These are phyloP conservation scores for Phlyctochytrium planicorne DNA, from an alignment of 192 early-diverging fungal species.

Conservation along the genomic window DNA sequence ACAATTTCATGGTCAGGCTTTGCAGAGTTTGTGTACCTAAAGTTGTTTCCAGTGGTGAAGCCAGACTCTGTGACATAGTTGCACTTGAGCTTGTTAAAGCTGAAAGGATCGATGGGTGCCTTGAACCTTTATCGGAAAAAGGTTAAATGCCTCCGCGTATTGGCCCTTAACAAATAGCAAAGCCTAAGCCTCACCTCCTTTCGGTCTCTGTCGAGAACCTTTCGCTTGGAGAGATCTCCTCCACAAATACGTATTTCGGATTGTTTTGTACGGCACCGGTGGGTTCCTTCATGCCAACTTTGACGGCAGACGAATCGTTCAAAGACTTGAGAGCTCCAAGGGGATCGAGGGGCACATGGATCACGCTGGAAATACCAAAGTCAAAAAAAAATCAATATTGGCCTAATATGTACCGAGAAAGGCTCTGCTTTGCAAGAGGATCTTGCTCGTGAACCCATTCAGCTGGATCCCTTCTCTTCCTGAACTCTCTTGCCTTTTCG, in stretches of 20 bases:
- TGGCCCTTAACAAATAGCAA: background rate
- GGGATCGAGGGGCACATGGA: slow-evolving; percentile 31
- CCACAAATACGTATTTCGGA: slow-evolving; percentile 17
- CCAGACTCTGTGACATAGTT: slow-evolving; percentile 27
- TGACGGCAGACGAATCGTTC: background rate
- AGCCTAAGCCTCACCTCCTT: slow-evolving; percentile 36
- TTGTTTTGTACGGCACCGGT: slow-evolving; percentile 51
- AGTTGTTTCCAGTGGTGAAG: slow-evolving; percentile 39
- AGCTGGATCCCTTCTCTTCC: slow-evolving; percentile 18
- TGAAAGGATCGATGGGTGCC: slow-evolving; percentile 3
- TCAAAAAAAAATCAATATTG: slow-evolving; percentile 1
- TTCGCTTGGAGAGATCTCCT: slow-evolving; percentile 22
- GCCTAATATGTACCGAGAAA: slow-evolving; percentile 28
- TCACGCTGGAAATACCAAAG: slow-evolving; percentile 13
- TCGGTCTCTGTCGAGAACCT: slow-evolving; percentile 42
- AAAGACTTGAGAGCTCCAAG: slow-evolving; percentile 3
- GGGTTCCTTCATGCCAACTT: slow-evolving; percentile 40
- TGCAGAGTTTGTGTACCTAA: slow-evolving; percentile 15
- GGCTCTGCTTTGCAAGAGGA: slow-evolving; percentile 21
- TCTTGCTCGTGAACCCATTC: slow-evolving; percentile 33
- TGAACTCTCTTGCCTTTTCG: slow-evolving; percentile 5
- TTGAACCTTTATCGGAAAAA: slow-evolving; percentile 13
- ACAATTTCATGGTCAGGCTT: background rate
- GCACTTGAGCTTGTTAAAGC: background rate
- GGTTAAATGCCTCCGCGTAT: background rate